Evolutionary conservation across 1,139 yeast genomes (phyloP).

Genomic region (Meyerozyma guilliermondii): DNA sequence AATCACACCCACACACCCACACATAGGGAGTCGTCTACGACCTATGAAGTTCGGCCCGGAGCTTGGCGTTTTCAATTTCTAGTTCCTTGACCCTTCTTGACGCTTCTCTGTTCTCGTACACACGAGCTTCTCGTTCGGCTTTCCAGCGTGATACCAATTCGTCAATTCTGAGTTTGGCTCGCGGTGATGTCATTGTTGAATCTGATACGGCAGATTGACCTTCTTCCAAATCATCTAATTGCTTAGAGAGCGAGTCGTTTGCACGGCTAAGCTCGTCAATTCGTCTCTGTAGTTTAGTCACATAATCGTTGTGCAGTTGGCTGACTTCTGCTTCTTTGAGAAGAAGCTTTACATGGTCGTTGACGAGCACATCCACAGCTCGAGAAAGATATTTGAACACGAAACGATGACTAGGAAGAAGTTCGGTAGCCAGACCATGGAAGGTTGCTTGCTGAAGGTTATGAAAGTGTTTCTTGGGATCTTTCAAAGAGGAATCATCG

Average conservation of each 20-base stretch:
- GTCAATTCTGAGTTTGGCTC: constrained; percentile 48
- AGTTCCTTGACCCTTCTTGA: constrained; percentile 46
- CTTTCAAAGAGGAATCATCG: constrained; percentile 53
- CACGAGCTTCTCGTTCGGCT: constrained; percentile 65
- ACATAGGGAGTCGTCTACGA: not conserved
- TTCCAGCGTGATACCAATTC: constrained; percentile 64
- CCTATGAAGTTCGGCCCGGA: constrained; percentile 19
- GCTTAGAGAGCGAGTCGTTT: constrained; percentile 20
- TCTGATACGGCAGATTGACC: constrained; percentile 6
- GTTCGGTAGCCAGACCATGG: not conserved
- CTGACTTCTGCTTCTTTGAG: constrained; percentile 26
- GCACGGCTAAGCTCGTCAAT: constrained; percentile 25
- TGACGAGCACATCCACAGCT: constrained; percentile 54
- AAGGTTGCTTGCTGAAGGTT: constrained; percentile 23
- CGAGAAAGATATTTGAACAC: constrained; percentile 53
- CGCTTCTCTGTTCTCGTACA: constrained; percentile 54
- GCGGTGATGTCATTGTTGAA: constrained; percentile 17
- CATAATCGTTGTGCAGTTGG: constrained; percentile 16
- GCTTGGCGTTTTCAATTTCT: constrained; percentile 48
- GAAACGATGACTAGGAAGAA: constrained; percentile 34
- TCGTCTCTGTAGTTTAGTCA: constrained; percentile 24
- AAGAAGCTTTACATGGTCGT: constrained; percentile 49
- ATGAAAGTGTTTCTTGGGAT: constrained; percentile 49
- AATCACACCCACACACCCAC: not conserved
- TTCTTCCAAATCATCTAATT: constrained; percentile 13